Percentiles rank a stretch among this genome's conserved stretches.
Conservation (phyloP, 495 filamentous ascomycete genomes). For the Neurospora sp. region DNA sequence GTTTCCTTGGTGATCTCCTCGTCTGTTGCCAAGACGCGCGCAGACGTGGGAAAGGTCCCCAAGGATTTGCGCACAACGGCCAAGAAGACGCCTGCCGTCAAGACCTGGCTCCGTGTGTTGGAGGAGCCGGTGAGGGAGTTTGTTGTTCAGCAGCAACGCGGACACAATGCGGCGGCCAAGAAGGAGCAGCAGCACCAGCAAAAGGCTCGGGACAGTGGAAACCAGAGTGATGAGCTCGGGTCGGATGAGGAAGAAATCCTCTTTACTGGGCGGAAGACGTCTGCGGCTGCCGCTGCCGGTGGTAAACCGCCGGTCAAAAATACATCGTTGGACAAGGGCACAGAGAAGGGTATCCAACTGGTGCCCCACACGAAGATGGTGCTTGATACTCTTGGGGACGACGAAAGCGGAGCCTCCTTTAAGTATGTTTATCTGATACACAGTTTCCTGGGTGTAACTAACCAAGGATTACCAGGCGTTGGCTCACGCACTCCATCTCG, state of each 20-base stretch:
- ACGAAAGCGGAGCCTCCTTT: slow-evolving; percentile 60
- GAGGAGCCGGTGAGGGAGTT: slow-evolving; percentile 39
- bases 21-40: not conserved
- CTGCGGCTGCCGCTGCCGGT: slow-evolving; percentile 24
- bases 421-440: slow-evolving; percentile 45
- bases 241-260: slow-evolving; percentile 85
- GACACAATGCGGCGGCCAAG: slow-evolving; percentile 7
- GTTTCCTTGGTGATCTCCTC: not conserved
- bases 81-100: slow-evolving; percentile 38
- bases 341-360: slow-evolving; percentile 36
- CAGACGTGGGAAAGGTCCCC: slow-evolving; percentile 41
- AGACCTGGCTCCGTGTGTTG: slow-evolving; percentile 35
- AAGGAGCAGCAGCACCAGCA: not conserved
- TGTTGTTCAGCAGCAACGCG: slow-evolving; percentile 26
- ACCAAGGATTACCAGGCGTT: slow-evolving; percentile 50
- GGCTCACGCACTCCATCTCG: slow-evolving; percentile 88
- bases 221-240: slow-evolving; percentile 41
- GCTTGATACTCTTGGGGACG: slow-evolving; percentile 64
- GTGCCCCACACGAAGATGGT: slow-evolving; percentile 61
- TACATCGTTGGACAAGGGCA: slow-evolving; percentile 23
- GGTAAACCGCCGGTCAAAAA: slow-evolving; percentile 15
- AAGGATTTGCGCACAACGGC: slow-evolving; percentile 45
- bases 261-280: slow-evolving; percentile 63
- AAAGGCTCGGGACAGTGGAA: slow-evolving; percentile 14
- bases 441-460: not conserved